Base-by-base conservation (phyloP, 768 basidiomycete genomes). In the Trametes cinnabarina region DNA sequence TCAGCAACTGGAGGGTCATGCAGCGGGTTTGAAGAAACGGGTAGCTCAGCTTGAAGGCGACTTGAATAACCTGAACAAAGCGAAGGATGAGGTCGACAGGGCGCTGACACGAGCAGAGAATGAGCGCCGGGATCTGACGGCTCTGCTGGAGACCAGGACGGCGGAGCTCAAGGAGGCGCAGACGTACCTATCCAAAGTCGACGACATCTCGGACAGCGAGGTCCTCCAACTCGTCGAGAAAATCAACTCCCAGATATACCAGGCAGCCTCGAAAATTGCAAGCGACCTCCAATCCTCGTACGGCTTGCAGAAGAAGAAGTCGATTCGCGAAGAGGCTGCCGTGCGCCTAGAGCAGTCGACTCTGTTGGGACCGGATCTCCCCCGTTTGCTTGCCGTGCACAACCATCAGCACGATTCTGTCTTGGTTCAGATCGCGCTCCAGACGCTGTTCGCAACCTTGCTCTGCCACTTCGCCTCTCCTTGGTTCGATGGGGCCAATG, bases 201-300 rank as follows among this genome's bases (percentile, higher is more conserved):
- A 82, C 60, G 40, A 67, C 1, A 69, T 76, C 48, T 76, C 82
- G 2, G 75, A 73, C 9, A 75, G 74, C 6, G 82, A 85, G 35
- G 74, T 83, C 19, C 70, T 76, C 41, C 66, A 60, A 3, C 73
- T 79, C 61, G 68, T 83, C 17, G 73, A 78, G 48, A 68, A 70
- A 20, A 67, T 84, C 25, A 79, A 84, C 47, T 68, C 77, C 2
- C 76, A 78, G 59, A 78, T 83, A 39, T 75, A 76, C 35, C 81
- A 84, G 65, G 76, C 75, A n/a, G 79, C 81, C 1, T 77, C 79
- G 0, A 73, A 72, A 57, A 74, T 83, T 57, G 76, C 82, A 1
- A 81, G 81, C 47, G 55, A 73, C 2, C 76, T 76, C 66, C 69
- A 65, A 17, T 69, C 46, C 23, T 26, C 26, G 25, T 50, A 51